Base-by-base conservation (phyloP, 345 rosid species). In the Populus nigra region DNA sequence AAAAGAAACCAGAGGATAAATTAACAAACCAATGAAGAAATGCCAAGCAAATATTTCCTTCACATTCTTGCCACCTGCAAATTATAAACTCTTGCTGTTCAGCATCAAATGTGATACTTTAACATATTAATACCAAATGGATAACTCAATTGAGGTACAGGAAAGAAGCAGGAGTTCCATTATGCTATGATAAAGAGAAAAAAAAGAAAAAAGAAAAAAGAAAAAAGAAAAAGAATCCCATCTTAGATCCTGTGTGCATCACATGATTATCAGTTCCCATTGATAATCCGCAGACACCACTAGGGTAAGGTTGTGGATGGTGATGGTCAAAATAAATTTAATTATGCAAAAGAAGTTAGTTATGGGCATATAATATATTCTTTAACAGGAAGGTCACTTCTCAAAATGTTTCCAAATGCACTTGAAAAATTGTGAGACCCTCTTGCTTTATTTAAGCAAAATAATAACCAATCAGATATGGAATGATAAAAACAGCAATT, bases 21-120 rank as follows among this genome's bases (percentile, higher is more conserved):
- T 85, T 83, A 65, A 90, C 75, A 83, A 91, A 81, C 95, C 93
- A 84, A 49, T 62, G 87, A 77, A 91, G 87, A 85, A 85, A 90
- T 33, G 59, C 66, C 59, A 88, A 76, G 76, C 85, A 77, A 79
- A 76, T 79, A 75, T 81, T 88, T 79, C 85, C 85, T 78, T 85
- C 88, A 86, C 84, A 81, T 74, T 83, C 84, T 85, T 87, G 89
- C 89, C 90, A 93, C 86, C 96, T 92, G 85, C 83, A 73, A 84
- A 69, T 41, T 75, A 86, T 76, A 65, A 78, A 78, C 80, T 70
- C 49, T 12, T 75, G 65, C 38, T 31, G 27, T 69, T 83, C 73
- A 82, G 72, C 33, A 71, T 8, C 39, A 20, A 20, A n/a, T 65
- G 29, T 27, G 36, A 65, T 53, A 72, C 27, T 41, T 77, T 35